Percentiles rank a stretch among this genome's conserved stretches.
Conservation (phyloP, 2,329 filamentous ascomycete species). For the Microsporum audouinii region DNA sequence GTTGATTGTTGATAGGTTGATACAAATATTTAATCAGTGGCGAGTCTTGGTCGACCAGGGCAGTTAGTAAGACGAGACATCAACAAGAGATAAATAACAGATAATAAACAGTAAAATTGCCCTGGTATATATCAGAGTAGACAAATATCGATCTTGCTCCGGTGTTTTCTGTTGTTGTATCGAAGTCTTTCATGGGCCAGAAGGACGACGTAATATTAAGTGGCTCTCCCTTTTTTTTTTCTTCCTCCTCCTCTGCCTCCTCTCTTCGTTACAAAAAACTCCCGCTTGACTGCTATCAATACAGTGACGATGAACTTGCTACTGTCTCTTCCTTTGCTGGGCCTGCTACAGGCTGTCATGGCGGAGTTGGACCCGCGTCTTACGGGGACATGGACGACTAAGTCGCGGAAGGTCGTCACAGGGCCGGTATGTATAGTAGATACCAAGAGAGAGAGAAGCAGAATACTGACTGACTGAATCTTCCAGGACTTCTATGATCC, state of each 20-base stretch:
- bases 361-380: slow-evolving; percentile 36
- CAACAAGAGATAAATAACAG: neutral
- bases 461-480: neutral
- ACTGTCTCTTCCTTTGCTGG: slow-evolving; percentile 2
- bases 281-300: neutral
- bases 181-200: neutral
- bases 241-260: neutral
- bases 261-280: too few species aligned
- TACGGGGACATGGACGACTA: slow-evolving; percentile 62
- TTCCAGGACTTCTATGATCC: slow-evolving; percentile 58
- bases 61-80: neutral
- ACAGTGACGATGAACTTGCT: neutral
- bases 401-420: slow-evolving; percentile 57
- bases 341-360: neutral
- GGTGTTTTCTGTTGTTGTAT: neutral
- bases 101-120: neutral
- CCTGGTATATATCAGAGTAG: neutral
- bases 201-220: neutral
- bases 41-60: neutral
- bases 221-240: neutral
- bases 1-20: neutral
- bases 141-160: neutral
- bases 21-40: neutral
- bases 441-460: neutral
- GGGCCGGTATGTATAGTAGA: slow-evolving; percentile 46